Evolutionary conservation across 805 yeast species (phyloP).

Genomic region (Helenozyma baotianmanensis): DNA sequence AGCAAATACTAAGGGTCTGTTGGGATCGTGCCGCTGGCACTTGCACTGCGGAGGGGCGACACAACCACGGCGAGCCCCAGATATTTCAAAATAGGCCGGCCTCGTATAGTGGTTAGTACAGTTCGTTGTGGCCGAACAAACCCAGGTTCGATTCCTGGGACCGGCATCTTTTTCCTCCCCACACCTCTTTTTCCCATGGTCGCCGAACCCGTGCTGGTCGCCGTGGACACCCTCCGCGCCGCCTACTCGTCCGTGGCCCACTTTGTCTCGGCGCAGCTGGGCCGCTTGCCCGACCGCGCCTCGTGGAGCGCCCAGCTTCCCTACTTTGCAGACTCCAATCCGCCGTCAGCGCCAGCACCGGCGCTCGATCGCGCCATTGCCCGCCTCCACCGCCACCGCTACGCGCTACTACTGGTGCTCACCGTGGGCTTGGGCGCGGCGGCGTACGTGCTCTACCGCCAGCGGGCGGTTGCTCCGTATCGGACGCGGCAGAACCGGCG

Average conservation of each 20-base stretch:
- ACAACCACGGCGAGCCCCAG: too few relatives aligned
- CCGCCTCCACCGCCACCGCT: slow-evolving; percentile 1
- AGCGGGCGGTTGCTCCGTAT: not conserved
- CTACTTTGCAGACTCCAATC: not conserved
- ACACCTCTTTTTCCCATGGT: slow-evolving; percentile 24
- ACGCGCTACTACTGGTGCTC: slow-evolving; percentile 4
- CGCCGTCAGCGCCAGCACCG: slow-evolving; percentile 1
- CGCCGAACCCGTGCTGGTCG: slow-evolving; percentile 43
- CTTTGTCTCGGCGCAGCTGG: slow-evolving; percentile 21
- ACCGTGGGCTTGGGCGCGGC: slow-evolving; percentile 9
- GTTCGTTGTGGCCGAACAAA: slow-evolving; percentile 47
- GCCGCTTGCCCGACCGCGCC: slow-evolving; percentile 18
- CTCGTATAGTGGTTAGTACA: slow-evolving; percentile 49
- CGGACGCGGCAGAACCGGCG: slow-evolving; percentile 26
- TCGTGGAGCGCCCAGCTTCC: not conserved
- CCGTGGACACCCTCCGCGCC: slow-evolving; percentile 24
- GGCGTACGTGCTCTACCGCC: slow-evolving; percentile 5
- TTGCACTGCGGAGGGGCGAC: too few relatives aligned
- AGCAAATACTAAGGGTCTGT: too few relatives aligned
- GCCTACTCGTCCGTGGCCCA: slow-evolving; percentile 19
- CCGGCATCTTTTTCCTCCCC: slow-evolving; percentile 32
- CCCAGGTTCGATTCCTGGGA: slow-evolving; percentile 52
- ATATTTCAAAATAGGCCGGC: slow-evolving; percentile 29
- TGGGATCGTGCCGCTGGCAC: too few relatives aligned
- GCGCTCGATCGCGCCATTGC: slow-evolving; percentile 1